Evolutionary conservation across 2,329 filamentous ascomycete species (phyloP), one percentile per base, ranked within the genome.

Genomic region (Pseudogymnoascus sp.): DNA sequence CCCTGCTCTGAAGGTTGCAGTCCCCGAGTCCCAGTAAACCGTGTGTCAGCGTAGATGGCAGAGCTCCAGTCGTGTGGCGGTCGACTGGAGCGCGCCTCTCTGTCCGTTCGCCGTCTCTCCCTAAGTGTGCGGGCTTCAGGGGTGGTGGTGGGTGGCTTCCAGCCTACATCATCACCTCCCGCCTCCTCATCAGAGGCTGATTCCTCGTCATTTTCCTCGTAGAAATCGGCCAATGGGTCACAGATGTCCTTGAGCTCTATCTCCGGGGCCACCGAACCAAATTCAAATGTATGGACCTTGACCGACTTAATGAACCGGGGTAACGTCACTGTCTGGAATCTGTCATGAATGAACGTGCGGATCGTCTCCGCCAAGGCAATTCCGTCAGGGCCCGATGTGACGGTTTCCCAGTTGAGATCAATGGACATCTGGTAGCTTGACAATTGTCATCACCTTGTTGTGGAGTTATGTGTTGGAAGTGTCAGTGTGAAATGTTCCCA

Each of bases 271-370:
- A 93, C 86, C 28, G 81, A 85, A 60, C 95, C 95, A 75, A 99
- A 97, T 68, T 93, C 88, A 77, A 99, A 99, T 66, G 90, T 88
- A 75, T 97, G 93, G 43, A 97, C 93, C 63, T 92, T 89, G 71
- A 99, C 95, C 25, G 92, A 95, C 73, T 95, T 93, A 77, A 99
- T 97, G 82, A 99, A 97, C 72, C 92, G 90, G 65, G 95, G 95
- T 57, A 99, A 83, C 25, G 89, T 85, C 68, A 98, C 88, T 66
- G 92, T 87, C 78, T 99, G 95, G 77, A 99, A 99, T 73, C 93
- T 95, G 74, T 92, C 89, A 78, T 99, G 92, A 71, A 99, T 90
- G 78, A 99, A 99, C 72, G 88, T 87, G 69, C 93, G 90, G 77
- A 99, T 96, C 67, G 84, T 85, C 74, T 92, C 89, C 60, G 93